Percentiles rank a stretch among this genome's conserved stretches.
phyloP scores from a whole-genome alignment of 768 basidiomycete genomes.

The Pulveroboletus sp. region DNA sequence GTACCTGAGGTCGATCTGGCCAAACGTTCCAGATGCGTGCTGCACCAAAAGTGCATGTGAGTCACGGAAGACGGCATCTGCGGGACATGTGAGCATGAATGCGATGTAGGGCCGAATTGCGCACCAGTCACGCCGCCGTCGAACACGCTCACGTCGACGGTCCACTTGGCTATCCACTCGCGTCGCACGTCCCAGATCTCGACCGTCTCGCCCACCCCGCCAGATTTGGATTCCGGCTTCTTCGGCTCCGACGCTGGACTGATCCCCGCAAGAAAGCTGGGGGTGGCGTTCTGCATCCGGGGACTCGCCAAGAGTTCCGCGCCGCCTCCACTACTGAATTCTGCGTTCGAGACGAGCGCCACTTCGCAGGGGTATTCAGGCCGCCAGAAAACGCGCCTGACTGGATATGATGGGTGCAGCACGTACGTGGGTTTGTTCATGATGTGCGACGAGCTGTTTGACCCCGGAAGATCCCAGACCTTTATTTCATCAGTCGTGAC shows the following conservation, averaged over 20 bases:
- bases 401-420: constrained; percentile 69
- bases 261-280: constrained; percentile 19
- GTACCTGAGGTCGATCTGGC: constrained; percentile 71
- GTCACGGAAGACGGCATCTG: constrained; percentile 68
- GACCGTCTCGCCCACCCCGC: constrained; percentile 49
- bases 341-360: constrained; percentile 65
- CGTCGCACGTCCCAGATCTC: constrained; percentile 88
- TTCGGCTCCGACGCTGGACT: constrained; percentile 13
- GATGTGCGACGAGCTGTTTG: constrained; percentile 46
- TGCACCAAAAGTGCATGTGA: constrained; percentile 71
- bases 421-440: constrained; percentile 63
- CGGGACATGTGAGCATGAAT: not conserved
- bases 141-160: constrained; percentile 54
- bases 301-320: constrained; percentile 25
- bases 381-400: constrained; percentile 73
- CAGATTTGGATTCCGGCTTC: constrained; percentile 12
- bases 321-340: constrained; percentile 38
- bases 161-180: constrained; percentile 81
- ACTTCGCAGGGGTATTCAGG: constrained; percentile 74
- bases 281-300: constrained; percentile 23
- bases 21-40: constrained; percentile 72
- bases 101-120: constrained; percentile 13
- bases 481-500: constrained; percentile 23
- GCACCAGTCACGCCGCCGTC: constrained; percentile 77
- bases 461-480: constrained; percentile 65